These are phyloP conservation scores for Sporisorium graminicola DNA, from an alignment of 1,284 basidiomycete species.

Conservation along the genomic window DNA sequence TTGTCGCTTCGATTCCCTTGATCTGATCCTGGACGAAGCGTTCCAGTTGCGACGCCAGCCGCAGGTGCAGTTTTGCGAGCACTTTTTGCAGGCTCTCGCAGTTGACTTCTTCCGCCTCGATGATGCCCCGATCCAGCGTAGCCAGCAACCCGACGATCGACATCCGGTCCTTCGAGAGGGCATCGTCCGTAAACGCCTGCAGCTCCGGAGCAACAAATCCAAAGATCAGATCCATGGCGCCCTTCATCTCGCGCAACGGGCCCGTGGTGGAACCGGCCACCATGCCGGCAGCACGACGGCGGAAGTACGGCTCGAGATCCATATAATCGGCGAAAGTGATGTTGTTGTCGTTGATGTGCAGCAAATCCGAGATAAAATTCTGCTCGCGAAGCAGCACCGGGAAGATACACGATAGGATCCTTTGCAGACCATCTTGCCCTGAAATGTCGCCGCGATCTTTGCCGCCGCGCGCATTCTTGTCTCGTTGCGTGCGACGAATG, in stretches of 20 bases:
- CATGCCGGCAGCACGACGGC: slow-evolving; percentile 80
- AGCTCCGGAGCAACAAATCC: slow-evolving; percentile 88
- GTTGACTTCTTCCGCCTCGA: slow-evolving; percentile 82
- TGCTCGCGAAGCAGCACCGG: slow-evolving; percentile 84
- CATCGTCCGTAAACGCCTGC: slow-evolving; percentile 85
- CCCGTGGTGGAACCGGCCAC: slow-evolving; percentile 12
- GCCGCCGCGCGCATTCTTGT: slow-evolving; percentile 27
- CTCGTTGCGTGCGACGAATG: slow-evolving; percentile 41
- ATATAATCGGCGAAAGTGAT: slow-evolving; percentile 94
- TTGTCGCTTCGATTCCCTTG: slow-evolving; percentile 82
- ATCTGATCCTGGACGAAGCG: slow-evolving; percentile 78
- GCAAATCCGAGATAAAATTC: slow-evolving; percentile 88
- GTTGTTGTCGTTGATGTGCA: slow-evolving; percentile 85
- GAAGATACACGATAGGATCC: slow-evolving; percentile 81
- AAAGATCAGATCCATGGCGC: slow-evolving; percentile 92
- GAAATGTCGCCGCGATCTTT: slow-evolving; percentile 28
- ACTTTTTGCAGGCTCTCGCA: slow-evolving; percentile 81
- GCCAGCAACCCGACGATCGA: slow-evolving; percentile 86
- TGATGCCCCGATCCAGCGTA: slow-evolving; percentile 81
- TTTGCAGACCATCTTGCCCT: slow-evolving; percentile 77
- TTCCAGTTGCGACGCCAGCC: slow-evolving; percentile 46
- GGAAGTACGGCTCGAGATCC: slow-evolving; percentile 92
- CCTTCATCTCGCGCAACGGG: slow-evolving; percentile 61
- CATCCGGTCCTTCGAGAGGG: slow-evolving; percentile 82
- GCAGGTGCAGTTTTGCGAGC: slow-evolving; percentile 83